Base-by-base conservation (phyloP, 345 rosid genomes). In the Carallia pectinifolia region DNA sequence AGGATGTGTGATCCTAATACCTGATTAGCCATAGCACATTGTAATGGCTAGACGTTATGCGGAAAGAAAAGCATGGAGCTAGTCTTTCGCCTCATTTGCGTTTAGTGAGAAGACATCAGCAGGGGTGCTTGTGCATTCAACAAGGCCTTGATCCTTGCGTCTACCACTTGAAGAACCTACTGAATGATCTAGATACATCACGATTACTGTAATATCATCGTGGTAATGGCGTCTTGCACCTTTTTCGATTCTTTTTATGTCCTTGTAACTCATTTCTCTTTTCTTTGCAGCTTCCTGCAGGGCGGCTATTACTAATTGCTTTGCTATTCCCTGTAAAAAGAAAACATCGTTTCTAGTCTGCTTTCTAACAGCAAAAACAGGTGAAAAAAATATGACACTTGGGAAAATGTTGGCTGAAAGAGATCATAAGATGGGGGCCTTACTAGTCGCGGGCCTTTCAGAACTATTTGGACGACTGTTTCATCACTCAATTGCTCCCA, bases 151-250 rank as follows among this genome's bases (percentile, higher is more conserved):
- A 19, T 58, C 67, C 60, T 73, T 73, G 63, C 71, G 73, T 82
- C 71, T 76, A 27, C 70, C 74, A 18, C 64, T 71, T 6, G 73
- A 59, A 37, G 76, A 60, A 50, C 72, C 74, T 58, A 30, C 12
- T 2, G 81, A 76, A 75, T 80, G 84, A 73, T 82, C 90, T 33
- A 88, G 73, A 70, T 79, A 88, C 27, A 88, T 58, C 48, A 85
- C 92, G 34, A 85, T 69, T n/a, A 85, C 88, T 0, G 92, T 82
- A 27, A 88, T 88, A 53, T 88, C 92, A 7, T 88, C 92, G 38
- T 88, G 92, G 78, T 82, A 78, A 80, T 84, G 68, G n/a, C 92
- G 90, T 55, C 92, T 76, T 5, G 66, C 58, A 1, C 92, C 92
- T 61, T 70, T 85, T 62, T 80, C 76, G 4, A 81, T 80, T 58